These are phyloP conservation scores for Carex arenaria DNA, from an alignment of 202 grass and related monocot genomes.

Conservation along the genomic window DNA sequence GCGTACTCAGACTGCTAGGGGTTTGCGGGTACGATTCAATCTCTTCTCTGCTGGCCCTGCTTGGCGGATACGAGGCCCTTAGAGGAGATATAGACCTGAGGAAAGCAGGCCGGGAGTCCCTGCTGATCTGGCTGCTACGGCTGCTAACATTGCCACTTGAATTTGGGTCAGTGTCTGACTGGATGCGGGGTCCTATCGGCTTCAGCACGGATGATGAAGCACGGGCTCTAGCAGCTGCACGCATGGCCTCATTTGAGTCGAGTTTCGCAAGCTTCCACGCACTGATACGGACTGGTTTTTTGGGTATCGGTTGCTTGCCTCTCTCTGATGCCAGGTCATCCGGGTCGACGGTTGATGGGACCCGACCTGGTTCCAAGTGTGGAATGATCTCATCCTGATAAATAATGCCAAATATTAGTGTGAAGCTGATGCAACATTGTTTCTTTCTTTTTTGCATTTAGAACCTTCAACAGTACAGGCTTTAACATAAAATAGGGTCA, in stretches of 20 bases:
- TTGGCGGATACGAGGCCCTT: constrained; percentile 53
- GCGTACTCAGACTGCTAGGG: constrained; percentile 47
- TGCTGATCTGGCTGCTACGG: constrained; percentile 60
- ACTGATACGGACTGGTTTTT: constrained; percentile 75
- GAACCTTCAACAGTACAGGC: background rate
- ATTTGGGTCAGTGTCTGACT: constrained; percentile 42
- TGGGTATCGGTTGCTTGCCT: constrained; percentile 49
- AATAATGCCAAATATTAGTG: background rate
- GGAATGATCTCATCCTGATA: constrained; percentile 73
- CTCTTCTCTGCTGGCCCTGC: constrained; percentile 88
- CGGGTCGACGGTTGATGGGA: constrained; percentile 82
- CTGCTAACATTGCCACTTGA: constrained; percentile 59
- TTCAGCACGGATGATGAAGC: constrained; percentile 86
- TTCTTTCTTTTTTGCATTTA: background rate
- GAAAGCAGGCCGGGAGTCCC: constrained; percentile 39
- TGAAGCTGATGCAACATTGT: background rate
- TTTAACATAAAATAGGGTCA: background rate
- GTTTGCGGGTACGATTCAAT: constrained; percentile 73
- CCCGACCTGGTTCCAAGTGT: constrained; percentile 82
- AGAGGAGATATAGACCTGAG: constrained; percentile 60
- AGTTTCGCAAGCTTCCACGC: constrained; percentile 92
- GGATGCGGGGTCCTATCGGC: constrained; percentile 43
- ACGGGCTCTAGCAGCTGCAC: constrained; percentile 87
- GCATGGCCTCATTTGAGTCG: constrained; percentile 68
- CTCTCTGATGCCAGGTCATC: constrained; percentile 54